Percentiles rank a stretch among this genome's conserved stretches.
Conservation (phyloP, 2,329 filamentous ascomycete genomes). For the Fusarium praegraminearum region DNA sequence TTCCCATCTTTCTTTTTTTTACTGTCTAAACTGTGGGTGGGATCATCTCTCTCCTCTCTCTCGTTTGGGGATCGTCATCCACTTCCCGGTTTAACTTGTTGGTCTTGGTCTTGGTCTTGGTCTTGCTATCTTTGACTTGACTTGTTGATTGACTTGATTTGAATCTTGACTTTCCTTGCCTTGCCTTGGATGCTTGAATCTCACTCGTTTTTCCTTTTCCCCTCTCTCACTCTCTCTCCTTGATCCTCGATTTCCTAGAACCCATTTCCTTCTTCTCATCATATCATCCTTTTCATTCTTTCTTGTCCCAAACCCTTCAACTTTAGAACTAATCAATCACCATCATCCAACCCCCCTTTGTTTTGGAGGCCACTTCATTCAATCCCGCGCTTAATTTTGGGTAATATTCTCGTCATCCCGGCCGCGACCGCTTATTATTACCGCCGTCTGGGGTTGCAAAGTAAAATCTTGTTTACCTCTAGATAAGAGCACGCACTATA, state of each 20-base stretch:
- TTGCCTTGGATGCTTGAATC: conserved; percentile 21
- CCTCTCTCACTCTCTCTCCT: conserved; percentile 13
- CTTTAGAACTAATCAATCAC: conserved; percentile 17
- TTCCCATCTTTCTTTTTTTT: conserved; percentile 12
- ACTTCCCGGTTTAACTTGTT: conserved; percentile 43
- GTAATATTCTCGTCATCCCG: conserved; percentile 39
- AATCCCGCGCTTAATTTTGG: conserved; percentile 33
- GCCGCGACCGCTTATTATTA: conserved; percentile 21
- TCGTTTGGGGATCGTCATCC: conserved; percentile 47
- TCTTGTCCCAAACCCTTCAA: conserved; percentile 23
- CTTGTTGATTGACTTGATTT: conserved; percentile 8
- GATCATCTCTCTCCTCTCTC: conserved; percentile 29
- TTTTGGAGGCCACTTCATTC: conserved; percentile 32
- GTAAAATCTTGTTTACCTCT: conserved; percentile 36
- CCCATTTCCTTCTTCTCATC: conserved; percentile 5
- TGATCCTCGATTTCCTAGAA: neutral
- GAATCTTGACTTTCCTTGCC: conserved; percentile 21
- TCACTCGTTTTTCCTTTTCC: conserved; percentile 32
- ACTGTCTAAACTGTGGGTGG: conserved; percentile 24
- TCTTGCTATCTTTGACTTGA: conserved; percentile 5
- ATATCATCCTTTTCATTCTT: conserved; percentile 23
- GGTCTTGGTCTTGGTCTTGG: conserved; percentile 10
- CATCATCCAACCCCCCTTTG: conserved; percentile 10
- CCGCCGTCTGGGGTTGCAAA: conserved; percentile 32
- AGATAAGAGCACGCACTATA: conserved; percentile 3